phyloP scores from a whole-genome alignment of 2,329 filamentous ascomycete genomes.

The Daldinia eschscholtzii region DNA sequence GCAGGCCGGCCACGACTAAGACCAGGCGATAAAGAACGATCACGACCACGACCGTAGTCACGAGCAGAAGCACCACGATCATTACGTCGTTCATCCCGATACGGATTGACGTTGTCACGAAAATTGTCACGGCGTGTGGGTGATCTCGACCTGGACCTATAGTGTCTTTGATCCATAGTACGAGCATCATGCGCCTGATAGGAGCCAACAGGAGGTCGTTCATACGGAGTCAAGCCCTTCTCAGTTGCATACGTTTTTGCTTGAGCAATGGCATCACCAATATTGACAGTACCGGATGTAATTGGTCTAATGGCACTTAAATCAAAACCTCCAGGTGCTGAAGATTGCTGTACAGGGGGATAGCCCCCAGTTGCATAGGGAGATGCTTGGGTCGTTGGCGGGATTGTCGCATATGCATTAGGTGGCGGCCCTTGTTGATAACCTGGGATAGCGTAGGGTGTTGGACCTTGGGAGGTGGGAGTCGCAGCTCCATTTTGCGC shows the following conservation, averaged over 20 bases:
- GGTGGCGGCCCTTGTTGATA: constrained; percentile 57
- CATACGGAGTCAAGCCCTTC: constrained; percentile 76
- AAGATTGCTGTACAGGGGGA: constrained; percentile 71
- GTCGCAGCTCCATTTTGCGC: constrained; percentile 58
- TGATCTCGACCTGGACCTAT: constrained; percentile 79
- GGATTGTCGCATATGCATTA: constrained; percentile 56
- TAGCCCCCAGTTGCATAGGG: constrained; percentile 58
- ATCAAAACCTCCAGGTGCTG: constrained; percentile 81
- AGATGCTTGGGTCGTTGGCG: constrained; percentile 55
- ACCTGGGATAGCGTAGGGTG: constrained; percentile 51
- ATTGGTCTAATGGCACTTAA: constrained; percentile 83
- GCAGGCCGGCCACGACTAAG: constrained; percentile 62
- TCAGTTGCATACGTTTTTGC: constrained; percentile 85
- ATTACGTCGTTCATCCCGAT: constrained; percentile 85
- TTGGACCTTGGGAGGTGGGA: constrained; percentile 59
- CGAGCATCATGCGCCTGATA: constrained; percentile 58
- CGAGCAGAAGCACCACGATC: constrained; percentile 68
- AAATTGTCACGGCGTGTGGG: constrained; percentile 75
- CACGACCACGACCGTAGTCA: constrained; percentile 75
- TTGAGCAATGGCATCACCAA: constrained; percentile 86
- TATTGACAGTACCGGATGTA: constrained; percentile 83
- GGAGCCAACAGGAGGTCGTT: constrained; percentile 65
- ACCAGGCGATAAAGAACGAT: constrained; percentile 79
- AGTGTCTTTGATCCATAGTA: constrained; percentile 66
- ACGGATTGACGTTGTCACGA: constrained; percentile 83